Conservation (phyloP, 2,329 filamentous ascomycete genomes). For the Penicillium decumbens region DNA sequence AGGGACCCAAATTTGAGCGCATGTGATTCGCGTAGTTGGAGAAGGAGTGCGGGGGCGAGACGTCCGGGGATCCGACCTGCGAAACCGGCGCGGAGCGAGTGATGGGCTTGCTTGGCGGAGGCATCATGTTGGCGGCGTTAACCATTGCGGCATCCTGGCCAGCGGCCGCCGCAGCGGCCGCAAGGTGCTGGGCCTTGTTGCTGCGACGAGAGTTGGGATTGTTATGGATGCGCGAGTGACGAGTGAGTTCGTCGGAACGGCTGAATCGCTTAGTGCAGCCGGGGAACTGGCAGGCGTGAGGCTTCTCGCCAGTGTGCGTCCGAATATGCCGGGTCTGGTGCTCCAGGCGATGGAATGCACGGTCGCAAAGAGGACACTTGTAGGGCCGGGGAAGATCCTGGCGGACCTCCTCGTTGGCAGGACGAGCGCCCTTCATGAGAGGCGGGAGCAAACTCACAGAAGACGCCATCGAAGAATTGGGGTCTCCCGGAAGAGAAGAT, state of each 20-base stretch:
- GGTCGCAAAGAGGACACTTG: constrained; percentile 97
- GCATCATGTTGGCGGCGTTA: constrained; percentile 63
- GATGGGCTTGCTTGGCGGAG: constrained; percentile 70
- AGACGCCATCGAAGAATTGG: constrained; percentile 40
- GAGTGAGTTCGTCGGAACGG: constrained; percentile 90
- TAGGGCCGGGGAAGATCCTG: constrained; percentile 91
- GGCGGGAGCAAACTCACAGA: constrained; percentile 44
- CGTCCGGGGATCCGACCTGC: constrained; percentile 84
- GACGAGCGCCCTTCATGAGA: constrained; percentile 46
- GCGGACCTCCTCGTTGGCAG: constrained; percentile 55
- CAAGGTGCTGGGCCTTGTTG: constrained; percentile 70
- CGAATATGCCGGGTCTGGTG: constrained; percentile 90
- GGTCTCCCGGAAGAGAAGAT: constrained; percentile 22
- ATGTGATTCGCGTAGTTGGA: constrained; percentile 56
- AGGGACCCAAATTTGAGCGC: constrained; percentile 55
- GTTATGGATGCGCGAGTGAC: constrained; percentile 97
- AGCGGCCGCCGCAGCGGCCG: constrained; percentile 54
- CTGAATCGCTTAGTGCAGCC: constrained; percentile 97
- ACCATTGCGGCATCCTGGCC: constrained; percentile 48
- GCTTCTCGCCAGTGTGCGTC: constrained; percentile 97
- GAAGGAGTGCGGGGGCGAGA: constrained; percentile 90
- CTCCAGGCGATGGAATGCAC: constrained; percentile 96
- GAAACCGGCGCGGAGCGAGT: constrained; percentile 86
- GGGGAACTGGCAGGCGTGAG: constrained; percentile 89
- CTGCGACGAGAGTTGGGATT: constrained; percentile 94